These are phyloP conservation scores for Teratosphaeria gauchensis DNA, from an alignment of 2,329 filamentous ascomycete genomes.

Conservation along the genomic window DNA sequence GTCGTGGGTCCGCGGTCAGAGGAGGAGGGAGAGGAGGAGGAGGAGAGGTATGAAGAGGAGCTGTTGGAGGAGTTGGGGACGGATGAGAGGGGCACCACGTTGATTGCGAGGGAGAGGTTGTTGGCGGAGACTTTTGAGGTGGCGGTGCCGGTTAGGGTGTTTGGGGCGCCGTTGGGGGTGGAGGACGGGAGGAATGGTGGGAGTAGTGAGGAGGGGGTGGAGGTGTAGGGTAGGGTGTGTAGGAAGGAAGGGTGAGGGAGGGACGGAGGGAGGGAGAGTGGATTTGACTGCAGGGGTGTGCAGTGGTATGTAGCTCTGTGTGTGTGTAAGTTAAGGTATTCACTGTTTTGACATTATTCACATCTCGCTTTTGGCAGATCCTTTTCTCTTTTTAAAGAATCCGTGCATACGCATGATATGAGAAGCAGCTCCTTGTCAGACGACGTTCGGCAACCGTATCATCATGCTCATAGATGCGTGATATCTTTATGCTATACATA, in stretches of 20 bases:
- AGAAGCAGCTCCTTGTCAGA: too few relatives aligned
- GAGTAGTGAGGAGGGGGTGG: not conserved
- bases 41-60: conserved; percentile 49
- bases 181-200: not conserved
- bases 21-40: conserved; percentile 55
- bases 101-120: conserved; percentile 26
- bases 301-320: too few relatives aligned
- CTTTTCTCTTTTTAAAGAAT: not conserved
- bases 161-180: conserved; percentile 15
- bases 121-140: conserved; percentile 28
- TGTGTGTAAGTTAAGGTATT: too few relatives aligned
- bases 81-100: conserved; percentile 26
- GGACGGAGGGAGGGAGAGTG: too few relatives aligned
- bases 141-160: conserved; percentile 27
- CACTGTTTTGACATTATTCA: too few relatives aligned
- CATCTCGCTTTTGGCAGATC: not conserved
- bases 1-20: not conserved
- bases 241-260: not conserved
- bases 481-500: not conserved
- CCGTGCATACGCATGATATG: too few relatives aligned
- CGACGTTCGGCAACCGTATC: not conserved
- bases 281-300: too few relatives aligned
- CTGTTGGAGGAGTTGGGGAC: conserved; percentile 26
- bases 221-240: not conserved
- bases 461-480: not conserved